Percentiles rank a stretch among this genome's conserved stretches.
phyloP scores from a whole-genome alignment of 2,329 filamentous ascomycete species.

The Kalmusia sp. region DNA sequence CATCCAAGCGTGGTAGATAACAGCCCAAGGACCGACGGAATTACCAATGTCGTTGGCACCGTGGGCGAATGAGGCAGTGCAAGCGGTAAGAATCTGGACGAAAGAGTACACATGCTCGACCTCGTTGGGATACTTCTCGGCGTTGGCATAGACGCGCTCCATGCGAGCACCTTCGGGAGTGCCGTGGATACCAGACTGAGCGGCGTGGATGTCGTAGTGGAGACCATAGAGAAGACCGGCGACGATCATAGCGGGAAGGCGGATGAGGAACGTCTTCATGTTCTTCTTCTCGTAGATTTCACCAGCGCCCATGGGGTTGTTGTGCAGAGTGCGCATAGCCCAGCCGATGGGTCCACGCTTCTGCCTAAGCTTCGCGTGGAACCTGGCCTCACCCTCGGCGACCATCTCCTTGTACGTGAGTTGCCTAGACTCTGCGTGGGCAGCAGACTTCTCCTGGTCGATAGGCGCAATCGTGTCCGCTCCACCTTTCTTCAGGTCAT shows the following conservation, averaged over 20 bases:
- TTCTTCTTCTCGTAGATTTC: constrained; percentile 78
- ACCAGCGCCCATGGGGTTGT: constrained; percentile 76
- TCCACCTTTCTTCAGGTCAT: constrained; percentile 33
- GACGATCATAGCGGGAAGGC: constrained; percentile 72
- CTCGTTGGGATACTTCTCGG: constrained; percentile 46
- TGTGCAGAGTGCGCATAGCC: constrained; percentile 79
- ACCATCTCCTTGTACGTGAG: constrained; percentile 69
- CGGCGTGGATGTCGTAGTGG: constrained; percentile 82
- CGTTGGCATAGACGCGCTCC: constrained; percentile 67
- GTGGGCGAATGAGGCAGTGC: constrained; percentile 59
- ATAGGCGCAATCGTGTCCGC: constrained; percentile 31
- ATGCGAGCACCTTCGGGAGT: constrained; percentile 78
- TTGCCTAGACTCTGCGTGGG: constrained; percentile 56
- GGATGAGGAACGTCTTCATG: constrained; percentile 67
- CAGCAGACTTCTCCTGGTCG: constrained; percentile 40
- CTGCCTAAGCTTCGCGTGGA: constrained; percentile 69
- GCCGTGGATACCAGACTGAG: constrained; percentile 72
- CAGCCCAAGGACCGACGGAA: constrained; percentile 47
- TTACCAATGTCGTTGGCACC: constrained; percentile 71
- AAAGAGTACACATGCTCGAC: constrained; percentile 54
- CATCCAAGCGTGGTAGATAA: constrained; percentile 46
- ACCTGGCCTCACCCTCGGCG: constrained; percentile 61
- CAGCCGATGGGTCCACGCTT: constrained; percentile 75
- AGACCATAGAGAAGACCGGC: constrained; percentile 73
- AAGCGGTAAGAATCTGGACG: constrained; percentile 58